Base-by-base conservation (phyloP, 2,329 filamentous ascomycete genomes). In the Ophiocordyceps sinensis region DNA sequence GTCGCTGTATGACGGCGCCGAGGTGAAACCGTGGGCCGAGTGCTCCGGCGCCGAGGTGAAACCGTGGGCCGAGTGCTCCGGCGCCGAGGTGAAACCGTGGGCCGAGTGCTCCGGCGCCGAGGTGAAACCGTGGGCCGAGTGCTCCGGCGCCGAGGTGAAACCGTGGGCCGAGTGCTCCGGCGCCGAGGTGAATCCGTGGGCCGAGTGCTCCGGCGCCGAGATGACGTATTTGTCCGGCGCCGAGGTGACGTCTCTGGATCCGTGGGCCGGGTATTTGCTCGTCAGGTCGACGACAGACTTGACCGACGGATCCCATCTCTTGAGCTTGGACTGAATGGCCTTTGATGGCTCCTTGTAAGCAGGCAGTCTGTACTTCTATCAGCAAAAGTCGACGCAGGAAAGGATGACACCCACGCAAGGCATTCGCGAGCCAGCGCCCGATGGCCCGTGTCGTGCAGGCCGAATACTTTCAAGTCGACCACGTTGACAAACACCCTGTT, bases 401-500 rank as follows among this genome's bases (percentile, higher is more conserved):
- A 3, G 10, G n/a, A 35, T 2, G n/a, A 38, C 11, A 41, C 52
- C 52, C 43, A 50, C 51, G 42, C 35, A 30, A 56, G 45, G 40
- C 54, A 57, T 12, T 40, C 41, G 9, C 42, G 45, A 4, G 45
- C 39, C 7, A 56, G 42, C 10, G 38, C 17, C 34, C 44, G 45
- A 26, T 54, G 46, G 5, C 46, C 39, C 1, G 51, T 52, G 28
- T 58, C 53, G n/a, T 51, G 28, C 3, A 53, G 41, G 5, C 47
- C 37, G 21, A 42, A 38, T 14, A 43, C 39, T 12, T 37, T 45
- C n/a, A 43, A 12, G 3, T 45, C 48, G 4, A 48, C 31, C 11
- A 49, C 32, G 14, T 53, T 49, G 10, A 49, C 37, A 28, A 43
- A 51, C 7, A 59, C 35, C 37, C 35, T 45, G 41, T 57, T 57